Percentiles rank a stretch among this genome's conserved stretches.
These are phyloP conservation scores for Verticillium zaregamsianum DNA, from an alignment of 2,329 filamentous ascomycete species.

Conservation along the genomic window DNA sequence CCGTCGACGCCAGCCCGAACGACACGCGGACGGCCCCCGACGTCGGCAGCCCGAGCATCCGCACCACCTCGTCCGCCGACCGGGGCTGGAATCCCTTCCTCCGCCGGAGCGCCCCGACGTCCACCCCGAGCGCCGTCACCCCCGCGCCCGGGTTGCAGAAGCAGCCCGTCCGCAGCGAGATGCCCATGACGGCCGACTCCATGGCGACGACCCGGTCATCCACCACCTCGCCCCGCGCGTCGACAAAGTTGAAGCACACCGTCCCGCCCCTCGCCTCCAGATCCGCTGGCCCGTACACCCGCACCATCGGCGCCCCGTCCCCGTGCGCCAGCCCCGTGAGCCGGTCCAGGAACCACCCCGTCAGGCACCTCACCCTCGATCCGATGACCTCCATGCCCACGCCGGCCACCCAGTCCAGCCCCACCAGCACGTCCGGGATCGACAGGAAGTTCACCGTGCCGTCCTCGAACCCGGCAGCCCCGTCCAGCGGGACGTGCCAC, in stretches of 20 bases:
- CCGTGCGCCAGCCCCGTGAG: constrained; percentile 25
- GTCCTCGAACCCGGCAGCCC: constrained; percentile 32
- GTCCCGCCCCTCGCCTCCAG: constrained; percentile 27
- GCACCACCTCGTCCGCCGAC: constrained; percentile 19
- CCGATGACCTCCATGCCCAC: constrained; percentile 22
- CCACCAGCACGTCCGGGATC: constrained; percentile 32
- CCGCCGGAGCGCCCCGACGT: constrained; percentile 5
- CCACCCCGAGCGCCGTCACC: constrained; percentile 28
- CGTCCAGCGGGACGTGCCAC: constrained; percentile 24
- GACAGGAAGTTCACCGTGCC: constrained; percentile 34
- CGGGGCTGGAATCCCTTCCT: constrained; percentile 9
- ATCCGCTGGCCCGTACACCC: constrained; percentile 29
- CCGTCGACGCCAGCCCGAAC: constrained; percentile 31
- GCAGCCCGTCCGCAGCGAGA: constrained; percentile 36
- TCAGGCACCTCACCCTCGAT: constrained; percentile 29
- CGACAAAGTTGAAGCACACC: constrained; percentile 34
- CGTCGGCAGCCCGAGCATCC: constrained; percentile 15
- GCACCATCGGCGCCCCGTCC: constrained; percentile 25
- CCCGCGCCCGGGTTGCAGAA: constrained; percentile 38
- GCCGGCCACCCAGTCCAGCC: constrained; percentile 28
- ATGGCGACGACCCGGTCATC: constrained; percentile 31
- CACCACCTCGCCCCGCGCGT: constrained; percentile 23
- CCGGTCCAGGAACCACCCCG: constrained; percentile 28
- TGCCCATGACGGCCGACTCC: constrained; percentile 25
- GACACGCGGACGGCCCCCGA: constrained; percentile 32